Percentiles rank a stretch among this genome's conserved stretches.
Evolutionary conservation across 2,329 filamentous ascomycete species (phyloP).

Genomic region (Xylariaceae sp.): DNA sequence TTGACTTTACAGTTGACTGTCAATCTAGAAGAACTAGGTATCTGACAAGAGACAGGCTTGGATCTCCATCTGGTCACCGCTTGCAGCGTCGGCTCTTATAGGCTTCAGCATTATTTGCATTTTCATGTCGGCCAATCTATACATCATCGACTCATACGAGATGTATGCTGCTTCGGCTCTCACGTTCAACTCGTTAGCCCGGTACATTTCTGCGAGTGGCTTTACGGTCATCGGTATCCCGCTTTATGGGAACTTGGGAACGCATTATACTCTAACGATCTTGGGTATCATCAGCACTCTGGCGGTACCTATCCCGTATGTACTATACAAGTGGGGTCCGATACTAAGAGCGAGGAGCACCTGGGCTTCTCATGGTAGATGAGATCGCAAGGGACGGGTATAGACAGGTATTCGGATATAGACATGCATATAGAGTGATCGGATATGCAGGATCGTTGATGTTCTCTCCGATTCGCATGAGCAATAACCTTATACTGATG

Average conservation of each 20-base stretch:
- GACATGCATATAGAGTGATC: background rate
- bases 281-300: conserved; percentile 35
- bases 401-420: background rate
- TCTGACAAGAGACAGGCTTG: conserved; percentile 12
- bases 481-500: no score
- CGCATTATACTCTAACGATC: conserved; percentile 38
- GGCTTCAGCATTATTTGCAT: conserved; percentile 41
- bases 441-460: no score
- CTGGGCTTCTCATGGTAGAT: conserved; percentile 17
- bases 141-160: conserved; percentile 43
- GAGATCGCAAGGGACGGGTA: background rate
- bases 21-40: conserved; percentile 4
- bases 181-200: conserved; percentile 38
- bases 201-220: conserved; percentile 37
- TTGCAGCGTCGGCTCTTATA: conserved; percentile 37
- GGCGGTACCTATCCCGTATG: conserved; percentile 42
- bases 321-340: conserved; percentile 38
- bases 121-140: conserved; percentile 43
- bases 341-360: conserved; percentile 30
- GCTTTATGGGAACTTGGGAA: conserved; percentile 37
- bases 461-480: no score
- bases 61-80: conserved; percentile 36
- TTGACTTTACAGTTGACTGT: background rate
- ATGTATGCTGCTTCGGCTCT: conserved; percentile 39
- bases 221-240: conserved; percentile 29